phyloP scores from a whole-genome alignment of 257 asterid genomes.

The Solanum clarkiae region DNA sequence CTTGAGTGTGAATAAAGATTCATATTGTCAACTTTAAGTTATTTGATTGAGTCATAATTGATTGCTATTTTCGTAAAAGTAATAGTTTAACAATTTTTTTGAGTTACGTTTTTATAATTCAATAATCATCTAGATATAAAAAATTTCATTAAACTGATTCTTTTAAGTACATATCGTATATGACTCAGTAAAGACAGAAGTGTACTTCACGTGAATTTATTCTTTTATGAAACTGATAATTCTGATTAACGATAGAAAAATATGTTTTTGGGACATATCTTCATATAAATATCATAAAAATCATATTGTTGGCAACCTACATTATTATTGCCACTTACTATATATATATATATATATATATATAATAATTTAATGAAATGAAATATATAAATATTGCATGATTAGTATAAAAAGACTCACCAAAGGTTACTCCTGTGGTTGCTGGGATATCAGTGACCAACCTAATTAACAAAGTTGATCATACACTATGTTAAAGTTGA shows the following conservation, averaged over 20 bases:
- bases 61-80: too few relatives aligned
- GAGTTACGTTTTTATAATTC: too few relatives aligned
- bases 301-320: background rate
- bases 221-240: background rate
- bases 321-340: background rate
- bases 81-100: too few relatives aligned
- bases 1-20: too few relatives aligned
- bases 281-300: background rate
- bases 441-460: conserved; percentile 8
- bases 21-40: too few relatives aligned
- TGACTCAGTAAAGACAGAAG: background rate
- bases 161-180: too few relatives aligned
- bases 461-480: background rate
- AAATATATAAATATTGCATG: background rate
- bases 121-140: background rate
- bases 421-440: background rate
- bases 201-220: background rate
- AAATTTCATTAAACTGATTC: too few relatives aligned
- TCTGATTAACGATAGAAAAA: background rate
- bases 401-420: background rate
- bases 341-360: background rate
- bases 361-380: background rate
- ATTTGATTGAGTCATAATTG: background rate
- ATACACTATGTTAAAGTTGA: background rate
- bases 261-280: background rate